These are phyloP conservation scores for Taiozyma sp. DNA, from an alignment of 1,139 yeast genomes.

Conservation along the genomic window DNA sequence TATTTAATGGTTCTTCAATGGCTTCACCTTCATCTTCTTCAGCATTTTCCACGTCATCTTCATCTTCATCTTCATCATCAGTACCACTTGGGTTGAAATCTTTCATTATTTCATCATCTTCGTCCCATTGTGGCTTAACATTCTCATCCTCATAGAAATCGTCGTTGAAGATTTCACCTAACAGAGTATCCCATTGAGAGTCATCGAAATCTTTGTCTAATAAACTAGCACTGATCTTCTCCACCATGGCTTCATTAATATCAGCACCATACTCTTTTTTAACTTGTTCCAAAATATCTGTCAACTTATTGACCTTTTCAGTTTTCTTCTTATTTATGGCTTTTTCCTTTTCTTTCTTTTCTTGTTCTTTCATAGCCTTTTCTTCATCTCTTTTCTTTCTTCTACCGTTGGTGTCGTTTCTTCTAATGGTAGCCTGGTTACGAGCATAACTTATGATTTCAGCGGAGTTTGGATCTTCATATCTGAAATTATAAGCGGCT, in stretches of 20 bases:
- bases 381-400: constrained; percentile 78
- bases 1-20: constrained; percentile 25
- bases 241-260: constrained; percentile 50
- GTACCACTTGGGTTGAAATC: constrained; percentile 24
- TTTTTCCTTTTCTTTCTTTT: constrained; percentile 50
- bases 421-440: constrained; percentile 85
- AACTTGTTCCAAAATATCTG: constrained; percentile 70
- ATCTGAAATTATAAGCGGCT: constrained; percentile 89
- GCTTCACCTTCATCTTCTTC: constrained; percentile 8
- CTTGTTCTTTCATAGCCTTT: constrained; percentile 46
- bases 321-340: constrained; percentile 68
- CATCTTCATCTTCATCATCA: constrained; percentile 18
- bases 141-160: constrained; percentile 62
- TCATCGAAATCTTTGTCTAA: constrained; percentile 87
- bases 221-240: constrained; percentile 63
- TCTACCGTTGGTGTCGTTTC: constrained; percentile 69
- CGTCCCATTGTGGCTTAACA: constrained; percentile 50
- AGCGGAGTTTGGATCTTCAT: constrained; percentile 85
- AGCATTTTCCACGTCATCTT: constrained; percentile 19
- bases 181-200: constrained; percentile 85
- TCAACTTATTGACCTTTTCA: constrained; percentile 68
- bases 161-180: constrained; percentile 82
- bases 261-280: constrained; percentile 83
- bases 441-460: constrained; percentile 97
- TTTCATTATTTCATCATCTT: constrained; percentile 40